Percentiles rank a stretch among this genome's conserved stretches.
Conservation (phyloP, 768 basidiomycete species). For the Rhodocollybia butyracea region DNA sequence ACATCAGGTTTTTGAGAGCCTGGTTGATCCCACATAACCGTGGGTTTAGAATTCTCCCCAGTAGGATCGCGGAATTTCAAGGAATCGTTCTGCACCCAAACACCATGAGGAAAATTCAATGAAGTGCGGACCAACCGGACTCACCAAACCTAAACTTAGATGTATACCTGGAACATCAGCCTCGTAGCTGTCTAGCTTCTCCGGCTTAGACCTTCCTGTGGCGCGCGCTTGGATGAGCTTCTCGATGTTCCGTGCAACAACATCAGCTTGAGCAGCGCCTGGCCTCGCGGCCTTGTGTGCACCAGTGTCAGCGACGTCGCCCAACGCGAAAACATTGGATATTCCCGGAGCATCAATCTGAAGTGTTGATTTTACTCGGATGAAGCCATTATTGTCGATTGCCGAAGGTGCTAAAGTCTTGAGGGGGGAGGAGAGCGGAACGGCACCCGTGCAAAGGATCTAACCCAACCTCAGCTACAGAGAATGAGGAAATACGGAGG, state of each 20-base stretch:
- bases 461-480: neutral
- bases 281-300: slow-evolving; percentile 13
- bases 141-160: slow-evolving; percentile 11
- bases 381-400: slow-evolving; percentile 10
- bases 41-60: neutral
- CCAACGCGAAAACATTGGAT: slow-evolving; percentile 11
- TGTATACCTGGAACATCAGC: slow-evolving; percentile 8
- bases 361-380: slow-evolving; percentile 13
- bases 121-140: no score
- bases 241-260: slow-evolving; percentile 9
- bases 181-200: slow-evolving; percentile 7
- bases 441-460: slow-evolving; percentile 13
- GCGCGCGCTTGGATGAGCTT: neutral
- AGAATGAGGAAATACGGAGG: neutral
- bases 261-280: slow-evolving; percentile 5
- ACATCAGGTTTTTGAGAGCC: neutral
- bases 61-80: slow-evolving; percentile 1
- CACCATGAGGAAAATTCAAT: neutral
- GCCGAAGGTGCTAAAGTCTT: slow-evolving; percentile 11
- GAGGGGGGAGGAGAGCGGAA: slow-evolving; percentile 13
- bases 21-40: neutral
- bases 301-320: slow-evolving; percentile 13
- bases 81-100: neutral
- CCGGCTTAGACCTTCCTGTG: neutral
- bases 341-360: slow-evolving; percentile 11